phyloP scores from a whole-genome alignment of 2,329 filamentous ascomycete genomes.

The Claviceps paspali region DNA sequence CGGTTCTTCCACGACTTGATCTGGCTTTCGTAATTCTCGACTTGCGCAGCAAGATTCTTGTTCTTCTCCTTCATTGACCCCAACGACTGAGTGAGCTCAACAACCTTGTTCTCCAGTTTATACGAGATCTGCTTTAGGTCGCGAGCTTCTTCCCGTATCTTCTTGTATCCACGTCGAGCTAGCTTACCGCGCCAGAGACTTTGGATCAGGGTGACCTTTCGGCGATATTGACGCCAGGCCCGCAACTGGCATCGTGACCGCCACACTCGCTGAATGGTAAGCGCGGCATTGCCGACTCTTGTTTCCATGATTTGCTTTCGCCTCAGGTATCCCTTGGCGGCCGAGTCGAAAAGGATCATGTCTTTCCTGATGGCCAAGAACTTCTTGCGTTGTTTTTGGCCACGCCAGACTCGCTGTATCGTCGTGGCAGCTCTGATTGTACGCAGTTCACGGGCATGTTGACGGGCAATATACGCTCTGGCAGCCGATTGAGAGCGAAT shows the following conservation, averaged over 20 bases:
- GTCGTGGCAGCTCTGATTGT: slow-evolving; percentile 78
- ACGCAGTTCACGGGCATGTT: slow-evolving; percentile 63
- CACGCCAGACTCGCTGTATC: slow-evolving; percentile 91
- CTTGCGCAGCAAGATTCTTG: slow-evolving; percentile 71
- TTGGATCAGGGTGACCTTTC: slow-evolving; percentile 79
- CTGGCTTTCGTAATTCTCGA: slow-evolving; percentile 91
- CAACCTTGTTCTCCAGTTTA: slow-evolving; percentile 98
- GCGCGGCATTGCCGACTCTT: slow-evolving; percentile 77
- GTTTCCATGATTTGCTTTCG: slow-evolving; percentile 89
- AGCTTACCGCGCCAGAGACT: slow-evolving; percentile 78
- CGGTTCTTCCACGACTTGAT: slow-evolving; percentile 92
- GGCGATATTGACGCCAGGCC: slow-evolving; percentile 76
- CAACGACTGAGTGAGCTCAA: slow-evolving; percentile 88
- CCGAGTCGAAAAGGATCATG: slow-evolving; percentile 75
- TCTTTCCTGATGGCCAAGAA: slow-evolving; percentile 69
- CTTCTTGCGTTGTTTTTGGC: slow-evolving; percentile 71
- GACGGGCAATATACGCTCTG: slow-evolving; percentile 64
- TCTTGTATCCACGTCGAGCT: slow-evolving; percentile 78
- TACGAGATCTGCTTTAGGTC: slow-evolving; percentile 99
- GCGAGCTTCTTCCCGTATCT: slow-evolving; percentile 80
- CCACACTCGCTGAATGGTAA: slow-evolving; percentile 84
- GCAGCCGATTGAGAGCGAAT: slow-evolving; percentile 64
- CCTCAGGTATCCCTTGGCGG: slow-evolving; percentile 81
- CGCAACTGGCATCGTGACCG: slow-evolving; percentile 63
- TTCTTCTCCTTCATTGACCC: slow-evolving; percentile 90